Conservation (phyloP, 306 rosid genomes). For the Dalbergia oliveri region DNA sequence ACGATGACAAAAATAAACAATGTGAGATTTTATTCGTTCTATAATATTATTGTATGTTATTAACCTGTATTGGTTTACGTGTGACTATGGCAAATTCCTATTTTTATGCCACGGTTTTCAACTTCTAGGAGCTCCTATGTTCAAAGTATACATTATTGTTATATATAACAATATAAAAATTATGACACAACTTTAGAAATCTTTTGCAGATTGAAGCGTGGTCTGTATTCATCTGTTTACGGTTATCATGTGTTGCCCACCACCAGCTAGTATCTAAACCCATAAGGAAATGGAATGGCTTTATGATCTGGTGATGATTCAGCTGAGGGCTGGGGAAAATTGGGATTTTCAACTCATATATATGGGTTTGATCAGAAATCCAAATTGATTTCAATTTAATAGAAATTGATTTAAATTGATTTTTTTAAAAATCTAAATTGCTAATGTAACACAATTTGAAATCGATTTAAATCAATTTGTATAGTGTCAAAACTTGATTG, state of each 20-base stretch:
- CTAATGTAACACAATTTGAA: too few species aligned
- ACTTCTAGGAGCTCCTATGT: not conserved
- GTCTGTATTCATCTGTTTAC: not conserved
- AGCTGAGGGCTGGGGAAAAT: too few species aligned
- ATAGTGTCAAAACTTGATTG: too few species aligned
- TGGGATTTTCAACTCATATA: too few species aligned
- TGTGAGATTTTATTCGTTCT: not conserved
- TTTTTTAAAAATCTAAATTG: too few species aligned
- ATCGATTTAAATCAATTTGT: too few species aligned
- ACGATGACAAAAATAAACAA: too few species aligned
- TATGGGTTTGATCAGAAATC: too few species aligned
- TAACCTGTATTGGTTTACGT: not conserved
- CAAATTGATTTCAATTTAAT: too few species aligned
- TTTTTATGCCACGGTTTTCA: not conserved
- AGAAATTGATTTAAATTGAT: too few species aligned
- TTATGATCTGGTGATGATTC: not conserved
- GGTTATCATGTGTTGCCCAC: not conserved
- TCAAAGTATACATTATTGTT: too few species aligned
- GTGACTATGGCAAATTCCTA: not conserved
- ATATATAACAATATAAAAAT: too few species aligned
- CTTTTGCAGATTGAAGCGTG: not conserved
- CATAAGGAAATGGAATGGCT: not conserved
- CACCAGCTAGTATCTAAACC: not conserved
- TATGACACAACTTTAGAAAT: not conserved
- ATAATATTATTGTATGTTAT: not conserved